Evolutionary conservation across 208 protist species (phyloP).

Genomic region (Leishmania mexicana): DNA sequence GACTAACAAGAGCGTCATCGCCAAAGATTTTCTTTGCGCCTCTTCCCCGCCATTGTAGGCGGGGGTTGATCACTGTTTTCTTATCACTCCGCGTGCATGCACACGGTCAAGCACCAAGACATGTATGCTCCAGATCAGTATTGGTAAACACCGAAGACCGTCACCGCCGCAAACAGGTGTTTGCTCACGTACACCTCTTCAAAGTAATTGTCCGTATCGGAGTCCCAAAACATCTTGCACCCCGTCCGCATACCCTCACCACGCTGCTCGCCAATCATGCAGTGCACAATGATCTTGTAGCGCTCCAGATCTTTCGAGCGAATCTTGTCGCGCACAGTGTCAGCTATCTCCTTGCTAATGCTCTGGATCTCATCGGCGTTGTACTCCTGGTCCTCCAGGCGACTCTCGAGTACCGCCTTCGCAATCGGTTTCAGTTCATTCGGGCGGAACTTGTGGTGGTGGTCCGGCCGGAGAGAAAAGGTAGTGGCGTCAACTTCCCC

Average conservation of each 20-base stretch:
- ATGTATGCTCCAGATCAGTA: constrained; percentile 50
- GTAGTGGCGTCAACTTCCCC: constrained; percentile 68
- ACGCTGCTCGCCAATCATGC: constrained; percentile 94
- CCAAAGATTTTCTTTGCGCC: not conserved
- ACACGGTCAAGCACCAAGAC: not conserved
- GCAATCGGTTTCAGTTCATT: constrained; percentile 84
- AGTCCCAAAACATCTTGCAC: constrained; percentile 96
- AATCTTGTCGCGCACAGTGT: constrained; percentile 87
- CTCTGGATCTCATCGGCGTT: constrained; percentile 91
- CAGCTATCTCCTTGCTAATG: constrained; percentile 93
- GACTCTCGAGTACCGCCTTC: constrained; percentile 68
- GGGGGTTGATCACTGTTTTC: not conserved
- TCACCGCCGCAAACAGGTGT: constrained; percentile 90
- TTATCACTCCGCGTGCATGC: not conserved
- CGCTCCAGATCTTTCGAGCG: constrained; percentile 84
- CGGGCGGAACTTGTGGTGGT: constrained; percentile 85
- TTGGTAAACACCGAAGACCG: constrained; percentile 93
- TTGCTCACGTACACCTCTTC: constrained; percentile 93
- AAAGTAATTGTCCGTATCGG: constrained; percentile 94
- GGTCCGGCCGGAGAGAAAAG: constrained; percentile 90
- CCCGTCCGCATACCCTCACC: constrained; percentile 91
- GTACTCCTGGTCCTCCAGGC: constrained; percentile 89
- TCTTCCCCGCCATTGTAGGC: not conserved
- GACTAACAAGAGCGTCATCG: not conserved
- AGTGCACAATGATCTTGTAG: constrained; percentile 94